These are phyloP conservation scores for Hypericum androsaemum DNA, from an alignment of 345 rosid species.

Conservation along the genomic window DNA sequence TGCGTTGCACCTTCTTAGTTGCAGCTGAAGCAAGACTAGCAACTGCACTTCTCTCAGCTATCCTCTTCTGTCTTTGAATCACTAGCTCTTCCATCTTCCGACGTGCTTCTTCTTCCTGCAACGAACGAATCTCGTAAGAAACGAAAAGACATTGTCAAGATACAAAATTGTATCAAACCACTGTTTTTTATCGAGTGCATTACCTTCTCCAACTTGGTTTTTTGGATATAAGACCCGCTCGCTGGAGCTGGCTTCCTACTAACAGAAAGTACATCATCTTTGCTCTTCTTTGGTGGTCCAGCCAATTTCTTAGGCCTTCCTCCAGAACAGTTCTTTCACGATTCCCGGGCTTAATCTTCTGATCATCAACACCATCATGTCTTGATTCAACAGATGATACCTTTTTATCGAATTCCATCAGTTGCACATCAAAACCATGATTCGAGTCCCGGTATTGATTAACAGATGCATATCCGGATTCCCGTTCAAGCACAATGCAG, in stretches of 20 bases:
- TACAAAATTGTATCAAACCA: too few species aligned
- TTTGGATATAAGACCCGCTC: too few species aligned
- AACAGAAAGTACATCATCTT: too few species aligned
- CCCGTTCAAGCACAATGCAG: slow-evolving; percentile 54
- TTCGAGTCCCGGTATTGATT: slow-evolving; percentile 37
- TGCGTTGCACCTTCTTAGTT: slow-evolving; percentile 34
- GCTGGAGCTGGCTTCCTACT: too few species aligned
- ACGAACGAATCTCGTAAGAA: slow-evolving; percentile 1
- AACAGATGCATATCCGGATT: slow-evolving; percentile 7
- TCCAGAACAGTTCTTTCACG: too few species aligned
- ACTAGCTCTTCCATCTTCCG: slow-evolving; percentile 55
- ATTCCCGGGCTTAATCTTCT: too few species aligned
- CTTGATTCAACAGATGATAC: slow-evolving; percentile 22
- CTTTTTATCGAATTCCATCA: slow-evolving; percentile 37
- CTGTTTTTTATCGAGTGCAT: too few species aligned
- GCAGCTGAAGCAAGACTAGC: slow-evolving; percentile 21
- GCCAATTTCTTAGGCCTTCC: too few species aligned
- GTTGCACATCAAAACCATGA: slow-evolving; percentile 39
- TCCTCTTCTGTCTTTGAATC: slow-evolving; percentile 67
- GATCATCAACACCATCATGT: too few species aligned
- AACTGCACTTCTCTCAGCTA: slow-evolving; percentile 74
- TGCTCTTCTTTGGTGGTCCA: too few species aligned
- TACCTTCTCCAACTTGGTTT: too few species aligned
- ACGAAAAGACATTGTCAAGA: too few species aligned
- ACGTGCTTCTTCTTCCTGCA: slow-evolving; percentile 72